Evolutionary conservation across 2,329 filamentous ascomycete genomes (phyloP), one percentile per base, ranked within the genome.

Genomic region (Tolypocladium sp.): DNA sequence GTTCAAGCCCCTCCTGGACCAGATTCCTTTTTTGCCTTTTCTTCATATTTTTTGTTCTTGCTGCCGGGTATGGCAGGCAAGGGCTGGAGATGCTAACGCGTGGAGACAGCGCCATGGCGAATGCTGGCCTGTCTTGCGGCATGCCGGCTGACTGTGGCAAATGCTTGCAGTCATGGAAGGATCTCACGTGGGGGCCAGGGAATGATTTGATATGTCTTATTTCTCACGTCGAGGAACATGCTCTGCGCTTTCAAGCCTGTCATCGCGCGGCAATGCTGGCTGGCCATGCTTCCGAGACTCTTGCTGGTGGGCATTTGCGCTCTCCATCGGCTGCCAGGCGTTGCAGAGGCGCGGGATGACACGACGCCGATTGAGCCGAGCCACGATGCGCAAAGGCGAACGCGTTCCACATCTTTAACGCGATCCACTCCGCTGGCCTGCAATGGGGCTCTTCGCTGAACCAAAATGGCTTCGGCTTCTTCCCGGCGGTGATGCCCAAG

Each of bases 391-490:
- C 78, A 12, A 70, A 68, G n/a, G 65, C 70, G 40, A 86, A 89
- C 69, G 84, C 82, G 7, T 81, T 83, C 63, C 79, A 82, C 61
- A 83, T 91, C 59, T 91, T 91, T 79, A 91, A 91, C 67, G 80
- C 86, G 17, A 76, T 91, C n/a, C 85, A 90, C 63, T 85, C 85
- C 12, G 87, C 87, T 1, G 85, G 89, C n/a, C n/a, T n/a, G n/a
- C 87, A 91, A 75, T 92, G 86, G 83, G 88, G 86, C 1, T 89
- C 86, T 0, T 86, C 87, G 0, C 68, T 90, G 3, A 81, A 90
- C 61, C 88, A 92, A 71, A 92, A 92, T 68, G 89, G 89, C 59
- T 86, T 92, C 79, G 84, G 85, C 1, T 80, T 89, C 64, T 89
- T 91, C 65, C 77, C 87, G 0, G 87, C 82, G 1, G 81, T 78